Percentiles rank a stretch among this genome's conserved stretches.
Evolutionary conservation across 2,329 filamentous ascomycete species (phyloP).

Genomic region (Phyllosticta citribraziliensis): DNA sequence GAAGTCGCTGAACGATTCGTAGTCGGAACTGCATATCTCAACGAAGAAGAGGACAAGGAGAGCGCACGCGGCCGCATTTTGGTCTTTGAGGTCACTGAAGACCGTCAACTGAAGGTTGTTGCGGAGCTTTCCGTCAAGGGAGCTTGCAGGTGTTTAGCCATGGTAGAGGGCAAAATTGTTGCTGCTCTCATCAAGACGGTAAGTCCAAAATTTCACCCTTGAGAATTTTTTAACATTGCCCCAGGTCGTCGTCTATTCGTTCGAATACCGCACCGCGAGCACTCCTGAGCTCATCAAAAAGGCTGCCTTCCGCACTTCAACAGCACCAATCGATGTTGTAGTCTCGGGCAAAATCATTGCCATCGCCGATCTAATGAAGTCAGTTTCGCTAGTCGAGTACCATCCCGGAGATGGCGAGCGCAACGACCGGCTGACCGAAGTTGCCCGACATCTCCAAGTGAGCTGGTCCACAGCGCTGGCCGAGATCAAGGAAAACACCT

Average conservation of each 20-base stretch:
- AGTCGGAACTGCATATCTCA: conserved; percentile 77
- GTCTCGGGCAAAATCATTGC: conserved; percentile 68
- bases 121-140: conserved; percentile 62
- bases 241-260: conserved; percentile 50
- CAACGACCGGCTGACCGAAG: conserved; percentile 58
- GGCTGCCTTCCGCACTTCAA: conserved; percentile 70
- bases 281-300: conserved; percentile 53
- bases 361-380: conserved; percentile 91
- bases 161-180: conserved; percentile 65
- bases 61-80: conserved; percentile 67
- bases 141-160: conserved; percentile 67
- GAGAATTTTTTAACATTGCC: no score
- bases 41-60: conserved; percentile 42
- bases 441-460: conserved; percentile 70
- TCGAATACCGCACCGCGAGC: conserved; percentile 44
- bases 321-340: conserved; percentile 71
- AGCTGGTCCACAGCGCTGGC: conserved; percentile 74
- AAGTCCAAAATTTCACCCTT: conserved; percentile 13
- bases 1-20: conserved; percentile 66
- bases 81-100: conserved; percentile 70
- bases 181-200: conserved; percentile 86
- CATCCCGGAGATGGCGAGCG: conserved; percentile 43
- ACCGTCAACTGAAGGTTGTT: conserved; percentile 63
- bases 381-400: conserved; percentile 68
- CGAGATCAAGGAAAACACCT: conserved; percentile 61